Conservation (phyloP, 331 rosid genomes). For the Acacia concinna region DNA sequence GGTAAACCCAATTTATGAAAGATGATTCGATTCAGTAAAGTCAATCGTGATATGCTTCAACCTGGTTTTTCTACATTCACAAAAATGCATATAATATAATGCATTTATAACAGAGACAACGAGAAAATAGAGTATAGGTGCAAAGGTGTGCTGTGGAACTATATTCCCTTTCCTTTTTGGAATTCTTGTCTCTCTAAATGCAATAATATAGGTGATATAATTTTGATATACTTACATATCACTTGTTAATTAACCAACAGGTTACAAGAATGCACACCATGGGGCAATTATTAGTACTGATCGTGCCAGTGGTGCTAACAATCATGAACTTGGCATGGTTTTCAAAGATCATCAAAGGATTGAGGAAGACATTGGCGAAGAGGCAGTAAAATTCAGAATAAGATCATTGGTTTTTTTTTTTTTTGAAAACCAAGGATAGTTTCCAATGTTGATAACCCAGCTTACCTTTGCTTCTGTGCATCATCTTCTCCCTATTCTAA, state of each 20-base stretch:
- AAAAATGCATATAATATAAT: neutral
- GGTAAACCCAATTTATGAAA: neutral
- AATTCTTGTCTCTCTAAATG: neutral
- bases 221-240: neutral
- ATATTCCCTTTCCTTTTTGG: neutral
- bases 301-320: conserved; percentile 65
- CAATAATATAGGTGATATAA: neutral
- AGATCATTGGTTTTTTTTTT: neutral
- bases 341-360: conserved; percentile 72
- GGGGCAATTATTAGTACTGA: conserved; percentile 59
- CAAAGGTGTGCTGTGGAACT: neutral
- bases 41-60: neutral
- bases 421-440: conserved; percentile 24
- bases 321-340: conserved; percentile 95
- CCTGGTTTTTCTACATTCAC: neutral
- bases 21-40: no score
- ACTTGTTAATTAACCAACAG: conserved; percentile 43
- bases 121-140: neutral
- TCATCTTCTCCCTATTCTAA: neutral
- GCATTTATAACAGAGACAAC: neutral
- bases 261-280: conserved; percentile 59
- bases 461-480: neutral
- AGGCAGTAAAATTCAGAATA: conserved; percentile 50
- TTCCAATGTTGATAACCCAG: conserved; percentile 18
- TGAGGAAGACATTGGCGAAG: conserved; percentile 89